Conservation (phyloP, 805 yeast species). For the Lipomyces sp. region DNA sequence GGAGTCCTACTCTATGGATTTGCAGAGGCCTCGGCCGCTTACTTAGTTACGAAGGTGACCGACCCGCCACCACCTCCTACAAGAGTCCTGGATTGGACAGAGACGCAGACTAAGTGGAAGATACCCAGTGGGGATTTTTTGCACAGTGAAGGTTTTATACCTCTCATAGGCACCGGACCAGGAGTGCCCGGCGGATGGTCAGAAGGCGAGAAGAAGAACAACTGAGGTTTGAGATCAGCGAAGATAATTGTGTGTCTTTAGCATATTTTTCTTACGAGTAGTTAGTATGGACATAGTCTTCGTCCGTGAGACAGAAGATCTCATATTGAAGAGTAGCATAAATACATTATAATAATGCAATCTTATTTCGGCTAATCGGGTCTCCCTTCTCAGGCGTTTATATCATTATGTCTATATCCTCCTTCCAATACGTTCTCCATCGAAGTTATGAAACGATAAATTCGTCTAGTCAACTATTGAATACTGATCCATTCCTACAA, state of each 20-base stretch:
- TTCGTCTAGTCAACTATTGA: no score
- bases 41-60: constrained; percentile 55
- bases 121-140: constrained; percentile 21
- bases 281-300: background rate
- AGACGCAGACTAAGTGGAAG: constrained; percentile 30
- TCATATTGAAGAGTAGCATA: no score
- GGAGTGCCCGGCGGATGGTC: background rate
- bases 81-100: constrained; percentile 26
- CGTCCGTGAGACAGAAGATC: background rate
- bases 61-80: constrained; percentile 33
- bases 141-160: constrained; percentile 20
- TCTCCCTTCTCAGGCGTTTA: no score
- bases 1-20: constrained; percentile 57
- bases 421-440: no score
- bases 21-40: constrained; percentile 60
- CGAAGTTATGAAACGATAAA: no score
- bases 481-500: no score
- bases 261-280: background rate
- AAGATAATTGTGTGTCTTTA: background rate
- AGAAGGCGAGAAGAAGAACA: background rate
- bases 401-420: no score
- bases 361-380: no score
- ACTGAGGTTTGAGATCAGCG: background rate
- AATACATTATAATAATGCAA: no score
- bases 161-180: background rate